Evolutionary conservation across 2,329 filamentous ascomycete genomes (phyloP).

Genomic region (Berkeleyomyces basicola): DNA sequence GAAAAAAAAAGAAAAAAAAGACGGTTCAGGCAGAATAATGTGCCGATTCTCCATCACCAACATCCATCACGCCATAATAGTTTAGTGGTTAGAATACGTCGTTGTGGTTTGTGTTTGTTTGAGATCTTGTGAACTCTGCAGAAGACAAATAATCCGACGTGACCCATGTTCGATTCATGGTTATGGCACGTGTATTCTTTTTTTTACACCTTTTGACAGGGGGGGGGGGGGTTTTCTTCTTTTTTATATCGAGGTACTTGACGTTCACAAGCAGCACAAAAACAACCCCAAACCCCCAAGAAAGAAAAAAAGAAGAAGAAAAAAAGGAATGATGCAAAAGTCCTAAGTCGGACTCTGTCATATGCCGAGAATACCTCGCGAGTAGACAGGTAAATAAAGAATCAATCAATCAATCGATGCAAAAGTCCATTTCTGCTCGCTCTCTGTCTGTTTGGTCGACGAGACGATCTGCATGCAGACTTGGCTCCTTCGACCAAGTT

Average conservation of each 20-base stretch:
- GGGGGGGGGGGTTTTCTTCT: background rate
- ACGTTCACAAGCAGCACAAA: too few species aligned
- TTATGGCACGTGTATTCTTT: slow-evolving; percentile 4
- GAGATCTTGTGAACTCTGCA: too few species aligned
- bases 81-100: slow-evolving; percentile 11
- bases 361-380: too few species aligned
- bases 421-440: background rate
- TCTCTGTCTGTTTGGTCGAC: background rate
- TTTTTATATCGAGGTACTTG: too few species aligned
- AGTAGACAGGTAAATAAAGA: too few species aligned
- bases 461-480: background rate
- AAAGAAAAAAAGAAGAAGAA: too few species aligned
- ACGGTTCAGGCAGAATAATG: background rate
- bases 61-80: background rate
- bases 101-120: background rate
- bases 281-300: too few species aligned
- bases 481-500: background rate
- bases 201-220: background rate
- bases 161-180: slow-evolving; percentile 12
- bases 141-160: background rate
- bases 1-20: background rate
- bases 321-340: too few species aligned
- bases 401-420: too few species aligned
- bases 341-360: too few species aligned
- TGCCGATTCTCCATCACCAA: background rate